Conservation (phyloP, 2,329 filamentous ascomycete species). For the Apiospora malaysiana region DNA sequence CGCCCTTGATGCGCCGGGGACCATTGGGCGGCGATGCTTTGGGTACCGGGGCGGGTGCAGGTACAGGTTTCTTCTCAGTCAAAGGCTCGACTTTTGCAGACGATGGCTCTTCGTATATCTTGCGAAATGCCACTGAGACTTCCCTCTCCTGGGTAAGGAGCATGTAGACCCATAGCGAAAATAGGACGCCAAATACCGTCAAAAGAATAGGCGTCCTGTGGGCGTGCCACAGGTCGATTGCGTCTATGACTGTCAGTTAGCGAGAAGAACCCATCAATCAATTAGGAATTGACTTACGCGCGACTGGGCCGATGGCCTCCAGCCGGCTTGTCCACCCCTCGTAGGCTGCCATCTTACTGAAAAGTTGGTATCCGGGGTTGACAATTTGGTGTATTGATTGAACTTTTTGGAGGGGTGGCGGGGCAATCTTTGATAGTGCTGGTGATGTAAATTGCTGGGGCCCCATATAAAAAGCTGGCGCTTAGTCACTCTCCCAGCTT, state of each 20-base stretch:
- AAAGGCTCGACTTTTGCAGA: constrained; percentile 31
- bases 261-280: neutral
- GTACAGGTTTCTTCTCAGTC: constrained; percentile 31
- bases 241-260: constrained; percentile 33
- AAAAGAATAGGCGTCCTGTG: constrained; percentile 52
- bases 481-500: constrained; percentile 8
- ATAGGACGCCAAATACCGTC: constrained; percentile 42
- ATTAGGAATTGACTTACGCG: neutral
- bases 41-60: neutral
- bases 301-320: constrained; percentile 11
- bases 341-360: constrained; percentile 17
- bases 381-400: constrained; percentile 17
- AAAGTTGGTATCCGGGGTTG: constrained; percentile 19
- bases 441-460: neutral
- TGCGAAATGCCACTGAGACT: constrained; percentile 39
- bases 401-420: constrained; percentile 23
- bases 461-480: neutral
- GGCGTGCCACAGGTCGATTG: constrained; percentile 51
- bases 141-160: constrained; percentile 38
- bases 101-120: constrained; percentile 23
- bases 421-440: constrained; percentile 19
- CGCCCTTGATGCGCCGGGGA: constrained; percentile 57
- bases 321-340: constrained; percentile 12
- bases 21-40: constrained; percentile 40
- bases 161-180: constrained; percentile 40